Evolutionary conservation across 163 green algal species (phyloP).

Genomic region (Chlamydomonas reinhardtii): DNA sequence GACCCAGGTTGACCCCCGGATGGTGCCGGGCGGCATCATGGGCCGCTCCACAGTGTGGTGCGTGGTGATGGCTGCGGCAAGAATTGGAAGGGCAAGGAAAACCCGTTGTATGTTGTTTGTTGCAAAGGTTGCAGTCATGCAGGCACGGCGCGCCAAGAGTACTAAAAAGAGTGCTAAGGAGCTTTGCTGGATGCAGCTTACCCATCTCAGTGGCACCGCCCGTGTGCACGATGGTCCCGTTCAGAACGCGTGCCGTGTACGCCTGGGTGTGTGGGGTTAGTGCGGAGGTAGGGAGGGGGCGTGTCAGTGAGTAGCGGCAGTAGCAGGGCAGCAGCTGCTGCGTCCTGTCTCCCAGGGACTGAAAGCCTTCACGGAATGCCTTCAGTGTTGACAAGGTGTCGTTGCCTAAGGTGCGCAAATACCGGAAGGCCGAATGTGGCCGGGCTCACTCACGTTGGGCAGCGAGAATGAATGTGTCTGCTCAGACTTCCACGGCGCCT

Average conservation of each 20-base stretch:
- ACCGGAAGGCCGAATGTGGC: no score
- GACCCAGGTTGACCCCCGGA: slow-evolving; percentile 9
- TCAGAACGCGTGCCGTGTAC: slow-evolving; percentile 43
- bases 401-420: no score
- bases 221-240: slow-evolving; percentile 49
- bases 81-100: no score
- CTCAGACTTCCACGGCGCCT: slow-evolving; percentile 14
- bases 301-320: no score
- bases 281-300: not conserved
- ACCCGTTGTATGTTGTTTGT: no score
- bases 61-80: slow-evolving; percentile 3
- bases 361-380: no score
- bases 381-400: no score
- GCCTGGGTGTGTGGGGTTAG: slow-evolving; percentile 24
- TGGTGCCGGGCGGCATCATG: slow-evolving; percentile 49
- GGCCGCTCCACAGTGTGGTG: slow-evolving; percentile 51
- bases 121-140: no score
- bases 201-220: slow-evolving; percentile 40
- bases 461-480: slow-evolving; percentile 16
- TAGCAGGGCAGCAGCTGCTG: no score
- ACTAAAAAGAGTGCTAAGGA: no score
- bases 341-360: no score
- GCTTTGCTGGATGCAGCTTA: not conserved
- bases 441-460: slow-evolving; percentile 16
- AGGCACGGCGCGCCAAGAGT: no score